A percentile compares a stretch with the other conserved stretches of the same genome.
Conservation (phyloP, 345 rosid species). For the Hibiscus tridactylites region DNA sequence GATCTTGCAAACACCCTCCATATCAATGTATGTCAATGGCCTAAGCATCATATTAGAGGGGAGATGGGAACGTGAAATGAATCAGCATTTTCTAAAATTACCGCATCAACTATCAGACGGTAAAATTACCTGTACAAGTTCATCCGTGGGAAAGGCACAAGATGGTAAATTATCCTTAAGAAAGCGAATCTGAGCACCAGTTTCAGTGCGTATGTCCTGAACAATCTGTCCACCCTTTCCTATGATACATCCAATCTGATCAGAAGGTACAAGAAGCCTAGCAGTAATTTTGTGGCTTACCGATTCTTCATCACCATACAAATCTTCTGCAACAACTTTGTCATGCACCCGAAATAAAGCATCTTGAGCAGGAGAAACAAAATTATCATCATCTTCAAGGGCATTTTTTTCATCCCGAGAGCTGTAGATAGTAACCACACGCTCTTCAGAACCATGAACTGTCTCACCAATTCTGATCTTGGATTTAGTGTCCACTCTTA, state of each 20-base stretch:
- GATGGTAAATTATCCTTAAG: constrained; percentile 82
- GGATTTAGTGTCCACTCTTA: constrained; percentile 72
- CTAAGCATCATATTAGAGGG: not conserved
- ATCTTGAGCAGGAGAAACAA: constrained; percentile 81
- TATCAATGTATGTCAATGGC: not conserved
- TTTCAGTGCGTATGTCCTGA: constrained; percentile 74
- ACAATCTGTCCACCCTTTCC: constrained; percentile 96
- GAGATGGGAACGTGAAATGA: not conserved
- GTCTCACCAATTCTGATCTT: constrained; percentile 85
- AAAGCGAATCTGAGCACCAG: constrained; percentile 88
- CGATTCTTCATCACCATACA: constrained; percentile 50
- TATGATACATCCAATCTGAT: constrained; percentile 94
- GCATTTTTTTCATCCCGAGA: constrained; percentile 75
- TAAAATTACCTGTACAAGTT: constrained; percentile 76
- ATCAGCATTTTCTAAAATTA: not conserved
- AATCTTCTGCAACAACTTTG: constrained; percentile 65
- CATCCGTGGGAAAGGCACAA: constrained; percentile 79
- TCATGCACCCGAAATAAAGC: constrained; percentile 86
- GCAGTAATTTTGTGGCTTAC: constrained; percentile 61
- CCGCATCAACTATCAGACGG: not conserved
- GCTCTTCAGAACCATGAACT: constrained; percentile 72
- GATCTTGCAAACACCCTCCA: not conserved
- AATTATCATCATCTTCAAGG: constrained; percentile 46
- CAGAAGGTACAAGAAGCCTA: constrained; percentile 85
- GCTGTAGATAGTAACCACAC: constrained; percentile 88